Percentiles rank a stretch among this genome's conserved stretches.
phyloP scores from a whole-genome alignment of 1,284 basidiomycete species.

The Cryptococcus sp. region DNA sequence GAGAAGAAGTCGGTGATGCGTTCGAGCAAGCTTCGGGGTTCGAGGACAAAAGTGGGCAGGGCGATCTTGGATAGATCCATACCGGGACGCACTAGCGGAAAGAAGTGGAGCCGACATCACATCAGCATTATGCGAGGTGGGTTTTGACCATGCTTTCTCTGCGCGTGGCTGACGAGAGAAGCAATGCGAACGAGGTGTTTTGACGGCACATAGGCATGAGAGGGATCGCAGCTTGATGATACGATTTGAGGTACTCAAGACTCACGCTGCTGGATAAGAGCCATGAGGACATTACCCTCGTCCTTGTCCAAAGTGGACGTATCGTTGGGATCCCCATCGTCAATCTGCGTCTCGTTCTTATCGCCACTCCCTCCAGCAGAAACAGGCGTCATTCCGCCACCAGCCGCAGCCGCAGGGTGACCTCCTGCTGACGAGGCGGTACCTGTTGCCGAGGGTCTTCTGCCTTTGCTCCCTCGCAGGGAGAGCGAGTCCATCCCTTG shows the following conservation, averaged over 20 bases:
- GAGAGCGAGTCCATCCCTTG: constrained; percentile 1
- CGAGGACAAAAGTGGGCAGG: constrained; percentile 90
- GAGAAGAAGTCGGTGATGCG: constrained; percentile 99
- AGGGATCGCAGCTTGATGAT: background rate
- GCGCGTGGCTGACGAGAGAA: background rate
- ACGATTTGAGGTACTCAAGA: constrained; percentile 2
- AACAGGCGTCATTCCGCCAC: background rate
- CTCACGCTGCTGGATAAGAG: constrained; percentile 52
- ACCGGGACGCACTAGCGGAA: constrained; percentile 82
- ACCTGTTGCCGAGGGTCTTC: background rate
- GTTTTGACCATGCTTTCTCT: too few relatives aligned
- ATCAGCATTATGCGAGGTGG: background rate
- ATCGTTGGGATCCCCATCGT: constrained; percentile 47
- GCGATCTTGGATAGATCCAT: constrained; percentile 96
- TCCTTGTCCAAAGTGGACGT: constrained; percentile 52
- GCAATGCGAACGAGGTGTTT: background rate
- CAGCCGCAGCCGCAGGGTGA: background rate
- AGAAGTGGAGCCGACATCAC: constrained; percentile 53
- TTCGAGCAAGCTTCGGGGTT: constrained; percentile 85
- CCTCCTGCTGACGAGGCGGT: background rate
- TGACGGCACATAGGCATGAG: background rate
- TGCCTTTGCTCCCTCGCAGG: background rate
- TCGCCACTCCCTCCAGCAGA: constrained; percentile 1
- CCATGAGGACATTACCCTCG: constrained; percentile 52
- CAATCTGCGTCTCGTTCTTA: constrained; percentile 21